Evolutionary conservation across 352 stramenopile genomes (phyloP).

Genomic region (Globisporangium sylvaticum): DNA sequence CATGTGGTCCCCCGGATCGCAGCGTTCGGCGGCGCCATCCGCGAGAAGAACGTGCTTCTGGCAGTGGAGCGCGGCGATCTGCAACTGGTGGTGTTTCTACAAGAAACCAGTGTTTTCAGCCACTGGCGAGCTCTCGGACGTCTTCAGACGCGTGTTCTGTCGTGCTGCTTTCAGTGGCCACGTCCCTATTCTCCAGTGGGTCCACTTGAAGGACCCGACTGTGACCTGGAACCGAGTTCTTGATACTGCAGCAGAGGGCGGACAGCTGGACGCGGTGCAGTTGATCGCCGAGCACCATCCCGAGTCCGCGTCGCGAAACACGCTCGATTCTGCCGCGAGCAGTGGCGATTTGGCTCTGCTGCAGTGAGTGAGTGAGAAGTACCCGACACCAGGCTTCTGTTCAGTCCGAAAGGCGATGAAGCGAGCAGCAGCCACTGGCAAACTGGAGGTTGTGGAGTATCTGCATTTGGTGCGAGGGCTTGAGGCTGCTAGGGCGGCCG

Average conservation of each 20-base stretch:
- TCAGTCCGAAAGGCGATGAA: not conserved
- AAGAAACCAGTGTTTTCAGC: not conserved
- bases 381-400: not conserved
- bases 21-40: no score
- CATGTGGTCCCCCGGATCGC: no score
- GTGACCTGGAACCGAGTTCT: slow-evolving; percentile 48
- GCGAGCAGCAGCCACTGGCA: not conserved
- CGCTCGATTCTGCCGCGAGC: not conserved
- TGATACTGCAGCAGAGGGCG: slow-evolving; percentile 39
- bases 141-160: slow-evolving; percentile 33
- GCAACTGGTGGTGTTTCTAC: not conserved
- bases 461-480: slow-evolving; percentile 1
- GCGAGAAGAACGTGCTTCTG: not conserved
- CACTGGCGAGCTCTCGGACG: not conserved
- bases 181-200: slow-evolving; percentile 43
- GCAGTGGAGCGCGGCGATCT: not conserved
- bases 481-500: not conserved
- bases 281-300: slow-evolving; percentile 38
- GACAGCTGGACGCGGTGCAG: slow-evolving; percentile 42
- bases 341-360: slow-evolving; percentile 2
- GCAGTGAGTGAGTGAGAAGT: not conserved
- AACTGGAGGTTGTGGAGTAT: slow-evolving; percentile 6
- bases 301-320: not conserved
- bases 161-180: slow-evolving; percentile 43
- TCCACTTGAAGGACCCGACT: slow-evolving; percentile 42